These are phyloP conservation scores for Globisporangium polare DNA, from an alignment of 352 stramenopile species.

Conservation along the genomic window DNA sequence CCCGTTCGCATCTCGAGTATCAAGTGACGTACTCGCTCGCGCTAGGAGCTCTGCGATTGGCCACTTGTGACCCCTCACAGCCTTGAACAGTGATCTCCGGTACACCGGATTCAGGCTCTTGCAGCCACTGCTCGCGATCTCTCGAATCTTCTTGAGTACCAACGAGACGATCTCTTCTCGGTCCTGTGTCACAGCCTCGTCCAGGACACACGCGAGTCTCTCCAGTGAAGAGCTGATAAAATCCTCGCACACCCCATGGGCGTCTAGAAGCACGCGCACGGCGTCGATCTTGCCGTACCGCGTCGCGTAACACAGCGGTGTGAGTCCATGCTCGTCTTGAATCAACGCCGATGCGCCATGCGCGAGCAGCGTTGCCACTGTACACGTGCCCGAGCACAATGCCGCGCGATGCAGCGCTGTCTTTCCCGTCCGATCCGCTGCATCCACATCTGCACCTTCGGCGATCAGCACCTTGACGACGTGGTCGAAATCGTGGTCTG, in stretches of 20 bases:
- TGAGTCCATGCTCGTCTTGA: not conserved
- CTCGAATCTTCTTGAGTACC: not conserved
- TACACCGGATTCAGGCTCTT: not conserved
- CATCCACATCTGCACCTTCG: not conserved
- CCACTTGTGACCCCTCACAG: not conserved
- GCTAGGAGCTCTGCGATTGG: not conserved
- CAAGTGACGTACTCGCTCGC: not conserved
- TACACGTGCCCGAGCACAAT: not conserved
- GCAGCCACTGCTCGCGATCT: not conserved
- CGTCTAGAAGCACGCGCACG: not conserved
- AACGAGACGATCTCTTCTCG: not conserved
- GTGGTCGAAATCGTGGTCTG: not conserved
- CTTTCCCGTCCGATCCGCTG: not conserved
- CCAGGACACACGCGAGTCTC: not conserved
- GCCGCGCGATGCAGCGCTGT: not conserved
- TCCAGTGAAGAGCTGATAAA: not conserved
- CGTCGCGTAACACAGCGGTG: not conserved
- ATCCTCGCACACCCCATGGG: not conserved
- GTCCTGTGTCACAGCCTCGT: conserved; percentile 1
- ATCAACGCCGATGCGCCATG: not conserved
- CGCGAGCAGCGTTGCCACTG: not conserved
- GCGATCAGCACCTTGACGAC: not conserved
- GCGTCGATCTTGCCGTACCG: not conserved
- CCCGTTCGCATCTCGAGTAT: not conserved
- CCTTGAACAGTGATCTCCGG: not conserved